Evolutionary conservation across 2,329 filamentous ascomycete genomes (phyloP).

Genomic region (Apiospora sp.): DNA sequence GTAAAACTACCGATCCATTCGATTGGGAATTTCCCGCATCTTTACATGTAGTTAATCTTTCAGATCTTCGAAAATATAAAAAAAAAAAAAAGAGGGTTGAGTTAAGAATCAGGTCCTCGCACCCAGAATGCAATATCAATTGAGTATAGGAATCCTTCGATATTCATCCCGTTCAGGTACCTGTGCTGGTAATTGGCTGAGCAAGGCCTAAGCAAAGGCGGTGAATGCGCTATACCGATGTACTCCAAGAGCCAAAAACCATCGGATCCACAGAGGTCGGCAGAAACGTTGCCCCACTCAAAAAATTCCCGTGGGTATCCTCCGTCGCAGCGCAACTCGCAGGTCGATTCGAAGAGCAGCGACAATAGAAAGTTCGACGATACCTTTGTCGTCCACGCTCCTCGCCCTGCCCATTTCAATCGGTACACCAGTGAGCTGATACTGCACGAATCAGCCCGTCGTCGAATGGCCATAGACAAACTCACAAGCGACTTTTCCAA

Average conservation of each 20-base stretch:
- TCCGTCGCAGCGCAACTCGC: constrained; percentile 6
- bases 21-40: background rate
- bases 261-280: constrained; percentile 1
- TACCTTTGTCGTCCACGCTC: background rate
- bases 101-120: background rate
- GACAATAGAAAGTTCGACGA: background rate
- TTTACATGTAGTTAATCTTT: background rate
- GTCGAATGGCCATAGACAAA: background rate
- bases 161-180: background rate
- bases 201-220: background rate
- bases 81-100: background rate
- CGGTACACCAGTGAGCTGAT: background rate
- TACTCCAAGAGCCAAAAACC: background rate
- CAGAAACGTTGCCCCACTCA: constrained; percentile 9
- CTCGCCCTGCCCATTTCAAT: background rate
- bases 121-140: too few relatives aligned
- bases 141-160: too few relatives aligned
- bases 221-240: constrained; percentile 12
- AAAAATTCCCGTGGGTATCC: constrained; percentile 20
- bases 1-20: background rate
- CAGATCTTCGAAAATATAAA: background rate
- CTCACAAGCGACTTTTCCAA: background rate
- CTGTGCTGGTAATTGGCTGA: background rate
- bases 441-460: background rate
- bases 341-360: background rate